Evolutionary conservation across 192 early-diverging fungal species (phyloP).

Genomic region (Umbelopsis sp.): DNA sequence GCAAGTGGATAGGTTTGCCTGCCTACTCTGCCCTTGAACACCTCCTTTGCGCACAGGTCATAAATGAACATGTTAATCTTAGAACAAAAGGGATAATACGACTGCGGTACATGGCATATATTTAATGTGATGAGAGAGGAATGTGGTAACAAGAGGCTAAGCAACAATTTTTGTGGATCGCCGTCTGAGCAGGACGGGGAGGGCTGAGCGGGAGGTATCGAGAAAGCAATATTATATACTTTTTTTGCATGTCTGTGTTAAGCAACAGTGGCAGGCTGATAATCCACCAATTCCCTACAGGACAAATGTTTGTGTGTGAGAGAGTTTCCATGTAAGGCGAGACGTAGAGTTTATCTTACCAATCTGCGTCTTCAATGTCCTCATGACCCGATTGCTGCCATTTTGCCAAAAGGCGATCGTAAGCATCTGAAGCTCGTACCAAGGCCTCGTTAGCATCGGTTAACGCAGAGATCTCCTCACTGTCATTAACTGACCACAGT

Average conservation of each 20-base stretch:
- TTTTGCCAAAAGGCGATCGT: not conserved
- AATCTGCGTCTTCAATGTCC: slow-evolving; percentile 14
- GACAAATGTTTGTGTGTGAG: slow-evolving; percentile 5
- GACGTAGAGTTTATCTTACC: slow-evolving; percentile 4
- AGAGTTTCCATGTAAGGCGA: slow-evolving; percentile 1
- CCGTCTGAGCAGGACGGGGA: too few species aligned
- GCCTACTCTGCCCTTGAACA: too few species aligned
- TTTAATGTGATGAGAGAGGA: not conserved
- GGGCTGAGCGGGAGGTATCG: too few species aligned
- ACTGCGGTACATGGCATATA: not conserved
- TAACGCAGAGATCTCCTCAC: not conserved
- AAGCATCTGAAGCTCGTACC: not conserved
- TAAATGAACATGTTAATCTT: too few species aligned
- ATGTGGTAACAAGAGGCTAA: too few species aligned
- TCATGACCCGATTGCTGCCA: slow-evolving; percentile 8
- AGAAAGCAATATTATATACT: not conserved
- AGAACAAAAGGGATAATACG: not conserved
- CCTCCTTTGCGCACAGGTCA: too few species aligned
- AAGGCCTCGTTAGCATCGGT: slow-evolving; percentile 4
- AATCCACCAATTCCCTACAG: slow-evolving; percentile 10
- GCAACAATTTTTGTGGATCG: too few species aligned
- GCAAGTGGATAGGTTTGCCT: too few species aligned
- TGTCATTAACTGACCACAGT: slow-evolving; percentile 1
- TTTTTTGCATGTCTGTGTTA: not conserved
- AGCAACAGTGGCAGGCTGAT: slow-evolving; percentile 9